Evolutionary conservation across 495 filamentous ascomycete species (phyloP), one percentile per base, ranked within the genome.

Genomic region (Corynascus novoguineensis): DNA sequence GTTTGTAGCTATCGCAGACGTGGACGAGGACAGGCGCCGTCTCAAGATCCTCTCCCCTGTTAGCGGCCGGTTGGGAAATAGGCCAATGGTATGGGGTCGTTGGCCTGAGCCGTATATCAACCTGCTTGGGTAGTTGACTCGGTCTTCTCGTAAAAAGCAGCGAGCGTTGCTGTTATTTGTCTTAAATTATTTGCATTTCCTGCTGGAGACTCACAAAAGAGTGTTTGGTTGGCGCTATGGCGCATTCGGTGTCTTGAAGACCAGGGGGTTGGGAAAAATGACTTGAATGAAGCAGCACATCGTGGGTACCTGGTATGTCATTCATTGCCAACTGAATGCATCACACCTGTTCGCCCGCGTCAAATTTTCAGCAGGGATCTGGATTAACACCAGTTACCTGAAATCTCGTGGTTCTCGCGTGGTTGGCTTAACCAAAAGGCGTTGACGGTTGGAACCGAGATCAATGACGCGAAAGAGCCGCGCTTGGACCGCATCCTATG

Each of bases 1-100:
- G 6, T 97, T 95, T 70, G 80, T 96, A 35, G 96, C 95, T 66
- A 85, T 99, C 31, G 82, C 86, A 0, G 88, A 93, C 48, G 91
- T 97, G 8, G 92, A 99, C 60, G 86, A 85, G 47, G 85, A 90
- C 51, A 88, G 88, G 72, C 83, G 84, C 53, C 87, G 86, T 68
- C 75, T 97, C 49, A 85, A 88, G 58, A 77, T 96, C 15, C 75
- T 98, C 37, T 84, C 86, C 2, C 92, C 93, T 5, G 81, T 95
- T 49, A 87, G 83, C 32, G 90, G 89, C 10, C 81, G 88, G 35
- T 73, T 96, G 47, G 90, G 89, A 0, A 79, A 84, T 50, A 80
- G 84, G 66, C 89, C 92, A 15, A 71, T 97, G 64, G 74, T 97
- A 2, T 81, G 77, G 78, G 79, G 76, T 28, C 72, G 69, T 25